phyloP scores from a whole-genome alignment of 805 yeast genomes.

The Blastobotrys americana region DNA sequence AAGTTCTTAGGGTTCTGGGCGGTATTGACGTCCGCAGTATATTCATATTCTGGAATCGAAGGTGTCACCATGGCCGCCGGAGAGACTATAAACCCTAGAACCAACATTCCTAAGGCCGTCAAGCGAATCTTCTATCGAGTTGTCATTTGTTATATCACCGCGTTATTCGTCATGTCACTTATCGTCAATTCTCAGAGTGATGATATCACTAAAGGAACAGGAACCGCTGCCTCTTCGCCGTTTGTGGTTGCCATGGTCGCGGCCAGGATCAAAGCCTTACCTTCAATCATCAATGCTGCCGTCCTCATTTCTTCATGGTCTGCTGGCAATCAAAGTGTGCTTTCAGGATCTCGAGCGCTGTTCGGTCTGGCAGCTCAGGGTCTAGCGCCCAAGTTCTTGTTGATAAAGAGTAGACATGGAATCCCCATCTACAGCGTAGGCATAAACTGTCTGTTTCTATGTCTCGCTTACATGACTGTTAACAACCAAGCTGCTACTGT shows the following conservation, averaged over 20 bases:
- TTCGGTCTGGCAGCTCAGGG: slow-evolving; percentile 68
- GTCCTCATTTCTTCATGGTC: slow-evolving; percentile 71
- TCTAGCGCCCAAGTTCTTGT: slow-evolving; percentile 62
- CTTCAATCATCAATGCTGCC: slow-evolving; percentile 71
- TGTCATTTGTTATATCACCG: slow-evolving; percentile 51
- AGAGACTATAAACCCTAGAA: slow-evolving; percentile 63
- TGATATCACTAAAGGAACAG: slow-evolving; percentile 37
- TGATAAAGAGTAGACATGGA: slow-evolving; percentile 60
- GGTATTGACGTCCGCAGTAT: slow-evolving; percentile 59
- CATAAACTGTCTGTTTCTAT: slow-evolving; percentile 47
- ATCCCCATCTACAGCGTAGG: slow-evolving; percentile 57
- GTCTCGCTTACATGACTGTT: slow-evolving; percentile 64
- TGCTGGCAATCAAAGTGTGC: slow-evolving; percentile 74
- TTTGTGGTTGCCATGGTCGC: slow-evolving; percentile 73
- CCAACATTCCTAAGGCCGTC: slow-evolving; percentile 63
- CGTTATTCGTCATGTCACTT: slow-evolving; percentile 60
- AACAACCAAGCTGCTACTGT: slow-evolving; percentile 48
- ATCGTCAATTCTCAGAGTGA: slow-evolving; percentile 56
- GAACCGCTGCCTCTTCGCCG: slow-evolving; percentile 73
- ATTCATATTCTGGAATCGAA: slow-evolving; percentile 67
- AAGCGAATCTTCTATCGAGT: slow-evolving; percentile 65
- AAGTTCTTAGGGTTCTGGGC: slow-evolving; percentile 55
- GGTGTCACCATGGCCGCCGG: slow-evolving; percentile 66
- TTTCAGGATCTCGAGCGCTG: slow-evolving; percentile 67
- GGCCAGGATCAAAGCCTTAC: slow-evolving; percentile 58